phyloP scores from a whole-genome alignment of 768 basidiomycete species.

The Candolleomyces aberdarensis region DNA sequence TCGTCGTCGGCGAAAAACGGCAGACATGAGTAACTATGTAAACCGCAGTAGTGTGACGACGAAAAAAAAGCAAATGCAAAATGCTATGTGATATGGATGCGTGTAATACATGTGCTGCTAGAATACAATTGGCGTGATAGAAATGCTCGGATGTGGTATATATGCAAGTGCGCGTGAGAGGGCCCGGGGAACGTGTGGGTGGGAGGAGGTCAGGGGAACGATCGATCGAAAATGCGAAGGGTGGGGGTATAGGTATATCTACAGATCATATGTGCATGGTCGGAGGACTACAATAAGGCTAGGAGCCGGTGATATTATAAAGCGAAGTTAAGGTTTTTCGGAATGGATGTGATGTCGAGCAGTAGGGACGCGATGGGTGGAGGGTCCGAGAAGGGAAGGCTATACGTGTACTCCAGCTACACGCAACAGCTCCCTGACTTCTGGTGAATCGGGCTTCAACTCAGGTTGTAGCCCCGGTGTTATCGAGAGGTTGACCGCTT shows the following conservation, averaged over 20 bases:
- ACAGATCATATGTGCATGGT: too few species aligned
- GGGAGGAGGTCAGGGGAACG: not conserved
- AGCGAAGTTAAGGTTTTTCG: not conserved
- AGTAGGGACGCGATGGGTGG: not conserved
- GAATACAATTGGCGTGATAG: too few species aligned
- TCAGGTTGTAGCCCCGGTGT: slow-evolving; percentile 14
- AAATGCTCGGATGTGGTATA: too few species aligned
- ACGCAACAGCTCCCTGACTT: slow-evolving; percentile 19
- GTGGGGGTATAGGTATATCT: not conserved
- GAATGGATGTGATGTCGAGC: not conserved
- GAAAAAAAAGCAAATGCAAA: too few species aligned
- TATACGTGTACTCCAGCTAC: slow-evolving; percentile 12
- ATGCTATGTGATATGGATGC: too few species aligned
- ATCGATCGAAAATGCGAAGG: not conserved
- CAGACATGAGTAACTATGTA: not conserved
- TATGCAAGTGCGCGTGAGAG: too few species aligned
- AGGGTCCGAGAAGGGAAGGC: not conserved
- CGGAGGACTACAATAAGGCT: too few species aligned
- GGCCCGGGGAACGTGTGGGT: not conserved
- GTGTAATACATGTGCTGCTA: too few species aligned
- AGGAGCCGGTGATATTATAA: not conserved
- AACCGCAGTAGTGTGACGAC: too few species aligned
- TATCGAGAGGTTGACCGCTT: slow-evolving; percentile 1
- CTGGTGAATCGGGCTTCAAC: slow-evolving; percentile 21
- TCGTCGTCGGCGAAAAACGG: not conserved